phyloP scores from a whole-genome alignment of 306 rosid species.

The Luffa acutangula region DNA sequence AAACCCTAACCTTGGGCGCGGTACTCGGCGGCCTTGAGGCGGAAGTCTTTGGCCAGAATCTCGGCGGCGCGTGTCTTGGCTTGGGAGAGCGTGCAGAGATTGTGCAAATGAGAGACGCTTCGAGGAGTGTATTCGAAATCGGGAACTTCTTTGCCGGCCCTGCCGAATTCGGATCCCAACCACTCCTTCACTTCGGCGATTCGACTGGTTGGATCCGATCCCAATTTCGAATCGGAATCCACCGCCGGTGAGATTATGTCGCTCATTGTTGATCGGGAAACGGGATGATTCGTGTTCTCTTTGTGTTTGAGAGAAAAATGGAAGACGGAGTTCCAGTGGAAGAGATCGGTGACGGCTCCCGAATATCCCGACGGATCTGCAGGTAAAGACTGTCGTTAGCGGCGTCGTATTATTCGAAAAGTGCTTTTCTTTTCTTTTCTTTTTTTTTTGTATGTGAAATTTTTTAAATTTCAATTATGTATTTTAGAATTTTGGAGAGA shows the following conservation, averaged over 20 bases:
- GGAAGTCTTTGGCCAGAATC: slow-evolving; percentile 72
- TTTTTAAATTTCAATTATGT: too few relatives aligned
- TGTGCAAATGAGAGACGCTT: slow-evolving; percentile 58
- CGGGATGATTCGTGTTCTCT: neutral
- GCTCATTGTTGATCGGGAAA: neutral
- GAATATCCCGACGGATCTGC: neutral
- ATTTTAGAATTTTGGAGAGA: too few relatives aligned
- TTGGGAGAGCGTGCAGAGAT: slow-evolving; percentile 55
- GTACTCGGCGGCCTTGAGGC: slow-evolving; percentile 76
- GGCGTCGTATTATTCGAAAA: neutral
- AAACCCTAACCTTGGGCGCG: slow-evolving; percentile 61
- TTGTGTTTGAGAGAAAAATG: neutral
- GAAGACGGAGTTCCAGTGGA: neutral
- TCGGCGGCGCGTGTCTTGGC: slow-evolving; percentile 82
- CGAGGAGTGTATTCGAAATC: slow-evolving; percentile 84
- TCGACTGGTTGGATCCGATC: slow-evolving; percentile 16
- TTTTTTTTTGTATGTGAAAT: too few relatives aligned
- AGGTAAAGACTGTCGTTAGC: neutral
- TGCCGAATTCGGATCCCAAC: slow-evolving; percentile 60
- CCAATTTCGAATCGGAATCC: slow-evolving; percentile 4
- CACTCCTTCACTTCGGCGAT: slow-evolving; percentile 59
- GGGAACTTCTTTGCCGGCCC: slow-evolving; percentile 68
- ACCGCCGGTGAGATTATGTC: neutral
- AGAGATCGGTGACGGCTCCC: neutral
- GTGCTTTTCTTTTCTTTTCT: neutral